Evolutionary conservation across 208 protist genomes (phyloP).

Genomic region (Vickermania ingenoplastis): DNA sequence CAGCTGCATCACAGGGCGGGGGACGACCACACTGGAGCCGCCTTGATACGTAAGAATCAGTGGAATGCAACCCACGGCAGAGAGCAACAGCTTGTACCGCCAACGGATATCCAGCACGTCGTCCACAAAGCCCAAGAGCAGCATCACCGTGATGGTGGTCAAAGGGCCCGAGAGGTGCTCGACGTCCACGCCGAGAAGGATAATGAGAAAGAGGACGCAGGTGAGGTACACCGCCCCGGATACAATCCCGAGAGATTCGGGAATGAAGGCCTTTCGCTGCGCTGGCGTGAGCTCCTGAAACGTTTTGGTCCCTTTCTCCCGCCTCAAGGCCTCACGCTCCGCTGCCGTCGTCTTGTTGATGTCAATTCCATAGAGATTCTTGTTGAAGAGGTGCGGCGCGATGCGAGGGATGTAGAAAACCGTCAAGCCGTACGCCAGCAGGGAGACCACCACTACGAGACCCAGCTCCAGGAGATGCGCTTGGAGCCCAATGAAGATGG

Average conservation of each 20-base stretch:
- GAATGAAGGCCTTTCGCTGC: slow-evolving; percentile 23
- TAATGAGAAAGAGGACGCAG: slow-evolving; percentile 40
- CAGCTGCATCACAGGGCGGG: slow-evolving; percentile 27
- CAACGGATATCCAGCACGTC: slow-evolving; percentile 98
- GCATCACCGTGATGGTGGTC: slow-evolving; percentile 95
- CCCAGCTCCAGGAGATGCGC: slow-evolving; percentile 33
- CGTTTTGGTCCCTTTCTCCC: neutral
- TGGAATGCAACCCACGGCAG: slow-evolving; percentile 92
- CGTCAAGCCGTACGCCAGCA: slow-evolving; percentile 53
- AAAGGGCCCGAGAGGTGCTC: slow-evolving; percentile 66
- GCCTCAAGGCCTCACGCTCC: slow-evolving; percentile 17
- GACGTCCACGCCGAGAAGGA: slow-evolving; percentile 38
- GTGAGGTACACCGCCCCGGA: slow-evolving; percentile 59
- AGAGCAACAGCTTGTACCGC: slow-evolving; percentile 97
- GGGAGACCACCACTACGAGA: slow-evolving; percentile 30
- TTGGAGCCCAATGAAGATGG: slow-evolving; percentile 16
- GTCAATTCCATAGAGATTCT: slow-evolving; percentile 91
- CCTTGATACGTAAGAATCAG: slow-evolving; percentile 91
- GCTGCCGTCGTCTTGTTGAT: slow-evolving; percentile 91
- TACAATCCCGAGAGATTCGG: slow-evolving; percentile 74
- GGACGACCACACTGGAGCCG: slow-evolving; percentile 82
- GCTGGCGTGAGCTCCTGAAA: slow-evolving; percentile 27
- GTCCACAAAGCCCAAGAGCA: slow-evolving; percentile 99
- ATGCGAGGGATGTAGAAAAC: slow-evolving; percentile 53
- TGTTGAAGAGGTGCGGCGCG: slow-evolving; percentile 49